Percentiles rank a stretch among this genome's conserved stretches.
phyloP scores from a whole-genome alignment of 495 filamentous ascomycete species.

The Talaromyces wortmannii region DNA sequence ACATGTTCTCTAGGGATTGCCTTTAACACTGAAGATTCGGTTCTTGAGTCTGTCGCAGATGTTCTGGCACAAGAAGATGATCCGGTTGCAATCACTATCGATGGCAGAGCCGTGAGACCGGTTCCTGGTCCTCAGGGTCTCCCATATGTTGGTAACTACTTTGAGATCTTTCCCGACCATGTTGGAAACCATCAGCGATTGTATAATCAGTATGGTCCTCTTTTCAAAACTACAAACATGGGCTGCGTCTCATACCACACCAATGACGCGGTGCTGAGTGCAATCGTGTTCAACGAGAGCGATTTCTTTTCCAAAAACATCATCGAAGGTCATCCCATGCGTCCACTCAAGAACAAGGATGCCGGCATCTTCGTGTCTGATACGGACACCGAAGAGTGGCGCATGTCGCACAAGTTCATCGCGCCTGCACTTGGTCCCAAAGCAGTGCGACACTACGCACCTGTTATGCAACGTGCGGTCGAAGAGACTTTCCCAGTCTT shows the following conservation, averaged over 20 bases:
- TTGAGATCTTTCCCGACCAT: conserved; percentile 52
- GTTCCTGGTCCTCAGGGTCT: conserved; percentile 37
- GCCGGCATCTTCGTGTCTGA: conserved; percentile 46
- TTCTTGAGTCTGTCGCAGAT: not conserved
- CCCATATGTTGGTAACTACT: conserved; percentile 43
- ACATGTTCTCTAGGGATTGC: not conserved
- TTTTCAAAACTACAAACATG: conserved; percentile 49
- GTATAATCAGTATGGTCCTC: conserved; percentile 42
- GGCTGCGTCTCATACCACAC: conserved; percentile 43
- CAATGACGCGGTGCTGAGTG: conserved; percentile 37
- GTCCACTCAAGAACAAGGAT: conserved; percentile 29
- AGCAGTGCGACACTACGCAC: conserved; percentile 48
- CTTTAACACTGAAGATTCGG: not conserved
- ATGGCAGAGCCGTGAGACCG: conserved; percentile 34
- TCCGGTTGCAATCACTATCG: conserved; percentile 30
- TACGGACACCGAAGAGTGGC: conserved; percentile 41
- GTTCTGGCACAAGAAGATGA: conserved; percentile 8
- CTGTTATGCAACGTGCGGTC: conserved; percentile 43
- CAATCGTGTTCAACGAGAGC: conserved; percentile 33
- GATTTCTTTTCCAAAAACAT: conserved; percentile 48
- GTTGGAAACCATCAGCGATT: conserved; percentile 52
- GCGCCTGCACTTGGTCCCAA: conserved; percentile 48
- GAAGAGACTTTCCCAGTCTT: conserved; percentile 41
- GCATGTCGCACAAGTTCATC: conserved; percentile 47
- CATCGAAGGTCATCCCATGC: conserved; percentile 41